Evolutionary conservation across 2,329 filamentous ascomycete genomes (phyloP), one percentile per base, ranked within the genome.

Genomic region (Periconia macrospinosa): DNA sequence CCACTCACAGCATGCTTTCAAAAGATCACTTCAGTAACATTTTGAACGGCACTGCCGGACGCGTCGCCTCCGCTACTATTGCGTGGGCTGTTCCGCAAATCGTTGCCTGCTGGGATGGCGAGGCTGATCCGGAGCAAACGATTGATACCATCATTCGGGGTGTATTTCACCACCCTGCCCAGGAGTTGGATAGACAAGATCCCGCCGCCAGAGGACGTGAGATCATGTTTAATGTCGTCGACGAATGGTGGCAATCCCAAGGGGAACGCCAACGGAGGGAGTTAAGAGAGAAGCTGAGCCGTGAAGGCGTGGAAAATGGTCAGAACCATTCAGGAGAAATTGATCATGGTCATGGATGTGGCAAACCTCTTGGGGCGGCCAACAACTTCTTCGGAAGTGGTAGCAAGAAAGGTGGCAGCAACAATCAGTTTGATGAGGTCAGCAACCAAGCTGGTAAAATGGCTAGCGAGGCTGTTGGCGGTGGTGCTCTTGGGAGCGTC

Each of bases 1-100:
- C 92, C 0, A 97, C 92, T 1, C 92, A 97, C 78, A 95, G 91
- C 18, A 96, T 96, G 92, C 79, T 97, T 49, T 92, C 91, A 54
- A 97, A 97, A 78, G 92, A 97, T 67, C 92, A 97, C 75, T 97
- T 97, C 74, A 90, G 88, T 59, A 95, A 95, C 68, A 80, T 88
- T 30, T 82, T 97, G 55, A 97, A 97, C 71, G 92, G 96, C 70
- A 84, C 92, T 42, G 92, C 91, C 44, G 92, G 92, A 52, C 88
- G 88, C 66, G 85, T 92, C 55, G 91, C 92, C 23, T 89, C 88
- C 58, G 84, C 87, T 65, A 86, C 92, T 45, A 79, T 97, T 42
- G 84, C 83, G 53, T 97, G 92, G 91, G 88, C 88, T 19, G 91
- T 96, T 14, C 93, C 93, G 9, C 91, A 96, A 72, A 78, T 97